phyloP scores from a whole-genome alignment of 495 filamentous ascomycete genomes.

The Aspergillus incahuasiensis region DNA sequence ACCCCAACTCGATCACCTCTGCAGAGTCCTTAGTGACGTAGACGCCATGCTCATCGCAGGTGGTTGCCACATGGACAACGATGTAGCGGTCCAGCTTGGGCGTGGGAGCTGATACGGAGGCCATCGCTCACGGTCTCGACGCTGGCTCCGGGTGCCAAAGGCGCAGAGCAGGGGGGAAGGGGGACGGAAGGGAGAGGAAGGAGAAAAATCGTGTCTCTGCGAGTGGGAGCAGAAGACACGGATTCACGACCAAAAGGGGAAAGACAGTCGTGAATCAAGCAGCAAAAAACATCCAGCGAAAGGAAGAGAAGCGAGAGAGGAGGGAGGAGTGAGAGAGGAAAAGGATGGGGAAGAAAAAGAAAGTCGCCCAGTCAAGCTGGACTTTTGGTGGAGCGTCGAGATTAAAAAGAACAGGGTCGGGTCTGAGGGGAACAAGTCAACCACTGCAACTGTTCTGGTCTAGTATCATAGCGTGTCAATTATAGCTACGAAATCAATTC shows the following conservation, averaged over 20 bases:
- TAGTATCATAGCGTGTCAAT: neutral
- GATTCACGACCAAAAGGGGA: conserved; percentile 24
- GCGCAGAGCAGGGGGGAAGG: conserved; percentile 25
- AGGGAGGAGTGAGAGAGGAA: conserved; percentile 21
- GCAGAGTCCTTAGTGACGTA: conserved; percentile 99
- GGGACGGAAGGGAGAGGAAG: conserved; percentile 18
- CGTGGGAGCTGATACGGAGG: conserved; percentile 46
- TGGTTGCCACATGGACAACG: conserved; percentile 96
- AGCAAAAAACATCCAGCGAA: conserved; percentile 28
- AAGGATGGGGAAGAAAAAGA: conserved; percentile 22
- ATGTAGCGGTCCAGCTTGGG: conserved; percentile 88
- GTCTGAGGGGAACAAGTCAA: conserved; percentile 21
- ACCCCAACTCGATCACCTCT: conserved; percentile 97
- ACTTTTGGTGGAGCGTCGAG: conserved; percentile 30
- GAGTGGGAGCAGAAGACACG: conserved; percentile 32
- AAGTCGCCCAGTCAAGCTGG: conserved; percentile 9
- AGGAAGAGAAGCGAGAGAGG: conserved; percentile 23
- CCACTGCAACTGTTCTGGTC: neutral
- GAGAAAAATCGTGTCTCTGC: conserved; percentile 28
- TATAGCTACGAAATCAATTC: conserved; percentile 4
- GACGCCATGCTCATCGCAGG: conserved; percentile 97
- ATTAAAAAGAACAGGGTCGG: conserved; percentile 37
- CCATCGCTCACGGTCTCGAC: conserved; percentile 33
- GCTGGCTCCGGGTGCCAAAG: conserved; percentile 18
- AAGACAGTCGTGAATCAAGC: conserved; percentile 15